Base-by-base conservation (phyloP, 495 filamentous ascomycete genomes). In the Hyaloscypha finlandica region DNA sequence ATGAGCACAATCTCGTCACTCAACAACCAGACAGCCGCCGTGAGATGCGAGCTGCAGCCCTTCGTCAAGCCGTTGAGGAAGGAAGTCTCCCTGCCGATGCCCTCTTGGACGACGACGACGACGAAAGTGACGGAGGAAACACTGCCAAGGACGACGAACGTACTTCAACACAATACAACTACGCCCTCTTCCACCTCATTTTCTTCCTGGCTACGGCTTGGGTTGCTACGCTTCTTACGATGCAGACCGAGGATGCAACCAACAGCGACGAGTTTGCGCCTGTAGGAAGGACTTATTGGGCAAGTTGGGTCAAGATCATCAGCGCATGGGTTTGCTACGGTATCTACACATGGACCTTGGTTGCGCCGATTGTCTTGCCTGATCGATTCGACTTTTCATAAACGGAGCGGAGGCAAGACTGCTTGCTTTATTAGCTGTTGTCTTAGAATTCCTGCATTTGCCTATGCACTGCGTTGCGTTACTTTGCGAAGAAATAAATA, bases 271-370 rank as follows among this genome's bases (percentile, higher is more conserved):
- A 93, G 72, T 97, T 99, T 77, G 90, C 91, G 5, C 90, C 95
- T 0, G 94, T 99, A 20, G 95, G 95, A 33, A 82, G 95, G 58
- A 97, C 94, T 22, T 95, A 97, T 81, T 96, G 94, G 88, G 95
- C 95, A 25, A 97, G 92, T 79, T 99, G 95, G 95, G 93, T 97
- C 70, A 99, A 98, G 88, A 98, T 99, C 76, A 87, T 97, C 59
- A 97, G 93, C 79, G 89, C 94, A 20, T 99, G 95, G 95, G 89
- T 95, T 56, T 98, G 96, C 79, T 98, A 99, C 78, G 88, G 81
- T 48, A 92, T 99, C 77, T 99, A 97, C 72, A 82, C 86, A 51
- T 99, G 95, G 95, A 96, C 92, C 30, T 76, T 99, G 71, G 79
- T 96, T 56, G 95, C 96, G 51, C 95, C 95, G 9, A 83, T 94